Evolutionary conservation across 805 yeast genomes (phyloP).

Genomic region (Myxozyma kluyveri): DNA sequence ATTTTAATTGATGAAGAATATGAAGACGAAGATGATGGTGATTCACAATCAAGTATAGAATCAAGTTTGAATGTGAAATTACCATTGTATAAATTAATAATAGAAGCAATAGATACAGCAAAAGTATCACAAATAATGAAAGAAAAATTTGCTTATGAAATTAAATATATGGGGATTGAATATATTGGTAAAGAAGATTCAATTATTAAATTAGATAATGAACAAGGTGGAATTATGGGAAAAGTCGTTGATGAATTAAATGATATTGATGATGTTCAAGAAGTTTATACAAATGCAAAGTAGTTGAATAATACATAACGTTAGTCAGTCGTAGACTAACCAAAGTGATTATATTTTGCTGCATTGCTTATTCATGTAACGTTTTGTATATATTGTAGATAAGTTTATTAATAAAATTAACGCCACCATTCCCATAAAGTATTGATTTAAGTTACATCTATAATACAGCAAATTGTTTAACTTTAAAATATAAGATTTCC

Average conservation of each 20-base stretch:
- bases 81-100: slow-evolving; percentile 51
- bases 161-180: slow-evolving; percentile 69
- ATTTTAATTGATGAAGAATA: slow-evolving; percentile 36
- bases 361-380: background rate
- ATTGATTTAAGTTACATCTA: no score
- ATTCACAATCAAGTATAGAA: slow-evolving; percentile 24
- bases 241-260: slow-evolving; percentile 63
- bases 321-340: background rate
- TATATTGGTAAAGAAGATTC: slow-evolving; percentile 64
- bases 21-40: slow-evolving; percentile 41
- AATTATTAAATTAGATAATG: slow-evolving; percentile 55
- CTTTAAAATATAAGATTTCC: no score
- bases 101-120: slow-evolving; percentile 64
- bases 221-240: slow-evolving; percentile 49
- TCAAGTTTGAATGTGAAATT: no score
- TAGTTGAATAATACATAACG: no score
- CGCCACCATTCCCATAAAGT: no score
- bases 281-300: slow-evolving; percentile 61
- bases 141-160: slow-evolving; percentile 48
- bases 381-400: no score
- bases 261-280: slow-evolving; percentile 80
- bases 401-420: no score
- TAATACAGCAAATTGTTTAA: no score
- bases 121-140: slow-evolving; percentile 59
- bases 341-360: background rate